These are phyloP conservation scores for Diaporthe sp. DNA, from an alignment of 2,329 filamentous ascomycete genomes.

Conservation along the genomic window DNA sequence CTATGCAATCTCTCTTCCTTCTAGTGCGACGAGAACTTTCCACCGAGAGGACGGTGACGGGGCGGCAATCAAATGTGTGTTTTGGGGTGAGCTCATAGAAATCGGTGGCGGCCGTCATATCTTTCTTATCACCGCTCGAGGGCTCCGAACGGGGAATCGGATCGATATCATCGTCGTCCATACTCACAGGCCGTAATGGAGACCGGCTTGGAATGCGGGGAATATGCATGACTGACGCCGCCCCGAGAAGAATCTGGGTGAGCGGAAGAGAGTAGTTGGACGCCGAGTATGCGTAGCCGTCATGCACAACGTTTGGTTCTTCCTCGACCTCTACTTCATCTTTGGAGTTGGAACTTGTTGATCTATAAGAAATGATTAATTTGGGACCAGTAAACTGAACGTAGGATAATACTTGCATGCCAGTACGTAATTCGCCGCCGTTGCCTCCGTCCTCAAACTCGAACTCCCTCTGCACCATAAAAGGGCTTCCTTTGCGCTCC, in stretches of 20 bases:
- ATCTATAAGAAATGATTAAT: constrained; percentile 16
- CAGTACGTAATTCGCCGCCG: not conserved
- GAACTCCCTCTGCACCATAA: constrained; percentile 11
- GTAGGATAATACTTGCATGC: not conserved
- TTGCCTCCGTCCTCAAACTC: not conserved
- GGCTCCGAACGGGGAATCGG: not conserved
- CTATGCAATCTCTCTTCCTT: constrained; percentile 15
- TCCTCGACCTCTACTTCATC: constrained; percentile 15
- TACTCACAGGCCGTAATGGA: constrained; percentile 10
- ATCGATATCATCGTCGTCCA: constrained; percentile 4
- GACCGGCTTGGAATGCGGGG: constrained; percentile 13
- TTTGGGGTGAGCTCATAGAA: constrained; percentile 6
- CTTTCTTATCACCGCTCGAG: constrained; percentile 12
- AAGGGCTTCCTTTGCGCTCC: constrained; percentile 8
- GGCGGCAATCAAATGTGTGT: constrained; percentile 16
- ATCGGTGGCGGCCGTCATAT: not conserved
- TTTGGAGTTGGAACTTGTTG: constrained; percentile 4
- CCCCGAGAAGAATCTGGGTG: constrained; percentile 16
- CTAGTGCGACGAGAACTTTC: constrained; percentile 10
- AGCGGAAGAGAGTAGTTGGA: constrained; percentile 14
- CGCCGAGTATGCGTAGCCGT: constrained; percentile 12
- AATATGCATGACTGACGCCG: constrained; percentile 8
- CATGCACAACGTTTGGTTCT: constrained; percentile 14
- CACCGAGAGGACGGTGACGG: constrained; percentile 9
- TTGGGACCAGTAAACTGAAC: not conserved